Evolutionary conservation across 441 rosid genomes (phyloP).

Genomic region (Populus hybrid): DNA sequence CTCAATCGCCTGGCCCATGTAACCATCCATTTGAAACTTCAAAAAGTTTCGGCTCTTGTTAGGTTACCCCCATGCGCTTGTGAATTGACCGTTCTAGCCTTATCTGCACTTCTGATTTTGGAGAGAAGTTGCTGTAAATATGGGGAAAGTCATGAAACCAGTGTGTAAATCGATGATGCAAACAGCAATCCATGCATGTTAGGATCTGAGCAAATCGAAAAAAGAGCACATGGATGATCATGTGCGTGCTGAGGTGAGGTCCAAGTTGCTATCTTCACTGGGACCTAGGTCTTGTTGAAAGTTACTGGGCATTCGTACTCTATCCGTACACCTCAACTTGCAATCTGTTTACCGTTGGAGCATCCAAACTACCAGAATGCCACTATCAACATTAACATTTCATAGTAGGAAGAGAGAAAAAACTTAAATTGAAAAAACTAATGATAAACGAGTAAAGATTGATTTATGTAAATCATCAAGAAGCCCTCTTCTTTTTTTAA

Average conservation of each 20-base stretch:
- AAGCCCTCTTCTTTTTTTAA: no score
- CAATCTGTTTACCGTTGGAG: constrained; percentile 11
- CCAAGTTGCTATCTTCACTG: constrained; percentile 20
- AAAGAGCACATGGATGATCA: constrained; percentile 33
- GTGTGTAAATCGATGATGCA: background rate
- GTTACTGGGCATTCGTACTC: constrained; percentile 27
- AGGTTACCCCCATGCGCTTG: background rate
- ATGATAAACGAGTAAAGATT: no score
- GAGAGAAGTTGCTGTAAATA: background rate
- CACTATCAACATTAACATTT: background rate
- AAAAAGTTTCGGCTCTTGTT: background rate
- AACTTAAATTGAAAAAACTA: no score
- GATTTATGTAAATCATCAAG: no score
- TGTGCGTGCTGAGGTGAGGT: constrained; percentile 27
- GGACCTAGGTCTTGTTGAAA: constrained; percentile 18
- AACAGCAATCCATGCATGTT: background rate
- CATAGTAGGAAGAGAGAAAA: background rate
- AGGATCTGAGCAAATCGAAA: background rate
- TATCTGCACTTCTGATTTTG: background rate
- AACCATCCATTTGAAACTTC: background rate
- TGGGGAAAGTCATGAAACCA: background rate
- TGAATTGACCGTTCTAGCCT: constrained; percentile 3
- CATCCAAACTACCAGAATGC: background rate
- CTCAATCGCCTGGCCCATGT: background rate
- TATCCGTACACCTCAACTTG: constrained; percentile 31